Evolutionary conservation across 441 rosid species (phyloP), one percentile per base, ranked within the genome.

Genomic region (Isatis lusitanica): DNA sequence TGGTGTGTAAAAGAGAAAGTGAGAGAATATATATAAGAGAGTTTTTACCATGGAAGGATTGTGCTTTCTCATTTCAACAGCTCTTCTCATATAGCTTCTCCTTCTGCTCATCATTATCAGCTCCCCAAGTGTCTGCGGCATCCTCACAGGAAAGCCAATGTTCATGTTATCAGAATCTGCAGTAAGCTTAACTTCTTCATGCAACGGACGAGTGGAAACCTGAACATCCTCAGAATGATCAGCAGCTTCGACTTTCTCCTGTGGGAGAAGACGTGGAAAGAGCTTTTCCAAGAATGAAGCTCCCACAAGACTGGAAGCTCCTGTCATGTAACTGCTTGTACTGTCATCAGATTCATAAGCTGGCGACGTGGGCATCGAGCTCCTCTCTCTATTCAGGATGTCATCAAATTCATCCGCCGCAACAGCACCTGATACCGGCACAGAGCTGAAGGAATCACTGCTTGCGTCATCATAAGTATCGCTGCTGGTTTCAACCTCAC

Each of bases 61-160:
- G 61, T 77, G 81, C 76, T 82, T 80, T 71, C 83, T 78, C 78
- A 75, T 84, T 69, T 83, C 83, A 72, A 61, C 83, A 42, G 93
- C 87, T 83, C 88, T 87, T 75, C 89, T 84, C 70, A 83, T 84
- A 71, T 76, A 81, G 64, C 96, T 91, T 84, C 83, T 87, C 86
- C 85, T 84, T 30, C 87, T 78, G 78, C 94, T 90, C 89, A 88
- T 81, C 97, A 90, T 83, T 80, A 92, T 94, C 76, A 90, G 77
- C 81, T 92, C 97, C 72, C 88, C 96, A 0, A 94, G 97, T 63
- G 96, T 94, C 48, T 80, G 79, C 6, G 94, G 78, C 64, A 42
- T 79, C 73, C 85, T 87, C 61, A 83, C 61, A 58, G 71, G 44
- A 43, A 33, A 66, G 3, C 80, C 70, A 28, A 71, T 71, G 12